These are phyloP conservation scores for Lanmaoa pseudosensibilis DNA, from an alignment of 768 basidiomycete genomes.

Conservation along the genomic window DNA sequence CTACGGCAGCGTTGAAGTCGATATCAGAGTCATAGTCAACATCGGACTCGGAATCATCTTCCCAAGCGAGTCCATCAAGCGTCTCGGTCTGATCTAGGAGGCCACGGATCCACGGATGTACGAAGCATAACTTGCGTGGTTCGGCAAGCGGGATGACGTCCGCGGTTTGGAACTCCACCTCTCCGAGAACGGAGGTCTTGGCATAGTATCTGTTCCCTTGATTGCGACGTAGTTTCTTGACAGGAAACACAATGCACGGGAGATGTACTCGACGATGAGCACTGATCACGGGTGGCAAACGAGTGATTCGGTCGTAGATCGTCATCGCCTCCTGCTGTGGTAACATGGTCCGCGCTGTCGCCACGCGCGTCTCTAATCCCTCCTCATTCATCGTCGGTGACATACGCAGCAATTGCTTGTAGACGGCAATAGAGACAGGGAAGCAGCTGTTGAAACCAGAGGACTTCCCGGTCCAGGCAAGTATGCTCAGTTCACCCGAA, in stretches of 20 bases:
- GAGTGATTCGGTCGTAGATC: constrained; percentile 5
- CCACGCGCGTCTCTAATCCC: background rate
- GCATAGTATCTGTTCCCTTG: constrained; percentile 2
- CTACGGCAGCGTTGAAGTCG: constrained; percentile 2
- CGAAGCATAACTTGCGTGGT: constrained; percentile 7
- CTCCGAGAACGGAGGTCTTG: constrained; percentile 7
- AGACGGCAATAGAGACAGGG: constrained; percentile 1
- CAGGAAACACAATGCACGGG: constrained; percentile 10
- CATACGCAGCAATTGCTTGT: background rate
- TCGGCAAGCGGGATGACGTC: constrained; percentile 1
- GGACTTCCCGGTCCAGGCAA: constrained; percentile 6
- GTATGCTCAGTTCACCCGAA: constrained; percentile 1
- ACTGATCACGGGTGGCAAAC: constrained; percentile 4
- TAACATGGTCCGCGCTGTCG: background rate
- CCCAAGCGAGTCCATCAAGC: background rate
- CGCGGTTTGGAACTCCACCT: constrained; percentile 7
- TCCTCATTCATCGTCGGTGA: background rate
- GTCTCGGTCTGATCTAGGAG: constrained; percentile 1
- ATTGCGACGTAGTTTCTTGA: constrained; percentile 4
- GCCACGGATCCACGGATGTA: constrained; percentile 12
- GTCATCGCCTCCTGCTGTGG: background rate
- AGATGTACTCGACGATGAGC: constrained; percentile 11
- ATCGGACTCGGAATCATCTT: constrained; percentile 10
- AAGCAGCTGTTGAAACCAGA: constrained; percentile 10
- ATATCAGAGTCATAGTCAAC: constrained; percentile 4